Conservation (phyloP, 345 rosid species). For the Hibiscus syriacus region DNA sequence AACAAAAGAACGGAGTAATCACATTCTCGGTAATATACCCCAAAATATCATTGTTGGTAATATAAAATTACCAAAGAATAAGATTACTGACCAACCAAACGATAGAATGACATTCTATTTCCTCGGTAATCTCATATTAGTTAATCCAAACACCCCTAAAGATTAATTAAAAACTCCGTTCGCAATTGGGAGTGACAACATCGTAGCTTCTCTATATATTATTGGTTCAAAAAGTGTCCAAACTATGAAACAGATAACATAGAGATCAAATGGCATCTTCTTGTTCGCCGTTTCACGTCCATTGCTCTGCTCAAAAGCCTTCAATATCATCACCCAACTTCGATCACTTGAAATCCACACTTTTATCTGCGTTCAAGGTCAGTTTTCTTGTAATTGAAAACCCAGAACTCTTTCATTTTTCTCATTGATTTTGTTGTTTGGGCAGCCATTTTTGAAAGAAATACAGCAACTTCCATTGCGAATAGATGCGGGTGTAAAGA, state of each 20-base stretch:
- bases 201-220: not conserved
- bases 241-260: not conserved
- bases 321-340: constrained; percentile 6
- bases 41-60: too few species aligned
- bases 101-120: too few species aligned
- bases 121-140: too few species aligned
- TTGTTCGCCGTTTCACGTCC: constrained; percentile 5
- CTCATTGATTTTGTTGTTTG: not conserved
- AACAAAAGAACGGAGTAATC: too few species aligned
- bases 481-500: constrained; percentile 18
- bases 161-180: not conserved
- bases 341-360: constrained; percentile 8
- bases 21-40: too few species aligned
- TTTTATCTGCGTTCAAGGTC: constrained; percentile 22
- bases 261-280: constrained; percentile 18
- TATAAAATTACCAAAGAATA: too few species aligned
- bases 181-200: not conserved
- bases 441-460: constrained; percentile 24
- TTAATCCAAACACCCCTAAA: too few species aligned
- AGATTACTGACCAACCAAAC: too few species aligned
- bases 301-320: constrained; percentile 21
- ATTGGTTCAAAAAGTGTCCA: not conserved
- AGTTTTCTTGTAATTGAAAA: not conserved
- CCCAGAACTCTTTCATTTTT: not conserved
- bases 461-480: constrained; percentile 17